Conservation (phyloP, 1,284 basidiomycete genomes). For the Heterobasidion parviporum region DNA sequence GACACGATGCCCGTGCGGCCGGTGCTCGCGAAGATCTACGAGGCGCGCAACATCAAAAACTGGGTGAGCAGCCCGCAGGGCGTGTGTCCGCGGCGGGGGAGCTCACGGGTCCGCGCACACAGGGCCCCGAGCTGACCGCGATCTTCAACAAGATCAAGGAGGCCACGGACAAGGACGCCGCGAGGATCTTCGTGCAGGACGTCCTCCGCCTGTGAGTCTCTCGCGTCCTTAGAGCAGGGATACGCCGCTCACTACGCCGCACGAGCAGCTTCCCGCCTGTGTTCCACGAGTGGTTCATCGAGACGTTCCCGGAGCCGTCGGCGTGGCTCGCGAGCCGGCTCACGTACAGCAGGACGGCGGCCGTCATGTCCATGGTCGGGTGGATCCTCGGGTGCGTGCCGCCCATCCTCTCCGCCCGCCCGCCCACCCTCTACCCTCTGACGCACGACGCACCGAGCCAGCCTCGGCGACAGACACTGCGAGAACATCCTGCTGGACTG, state of each 20-base stretch:
- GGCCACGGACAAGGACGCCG: slow-evolving; percentile 41
- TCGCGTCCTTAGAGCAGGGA: background rate
- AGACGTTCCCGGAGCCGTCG: slow-evolving; percentile 94
- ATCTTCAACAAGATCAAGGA: slow-evolving; percentile 53
- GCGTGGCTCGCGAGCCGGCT: slow-evolving; percentile 89
- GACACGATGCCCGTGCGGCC: slow-evolving; percentile 85
- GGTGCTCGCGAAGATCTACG: slow-evolving; percentile 74
- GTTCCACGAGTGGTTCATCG: slow-evolving; percentile 97
- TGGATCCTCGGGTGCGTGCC: slow-evolving; percentile 88
- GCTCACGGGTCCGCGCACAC: background rate
- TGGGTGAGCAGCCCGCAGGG: slow-evolving; percentile 45
- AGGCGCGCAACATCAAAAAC: slow-evolving; percentile 44
- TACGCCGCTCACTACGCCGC: background rate
- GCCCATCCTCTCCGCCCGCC: background rate
- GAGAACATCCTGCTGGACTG: slow-evolving; percentile 96
- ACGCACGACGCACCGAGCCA: slow-evolving; percentile 21
- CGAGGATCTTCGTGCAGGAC: slow-evolving; percentile 50
- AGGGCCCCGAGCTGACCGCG: slow-evolving; percentile 29
- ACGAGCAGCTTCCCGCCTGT: slow-evolving; percentile 65
- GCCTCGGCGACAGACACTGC: slow-evolving; percentile 94
- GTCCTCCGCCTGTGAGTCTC: slow-evolving; percentile 51
- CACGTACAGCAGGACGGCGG: slow-evolving; percentile 83
- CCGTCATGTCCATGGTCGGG: slow-evolving; percentile 99
- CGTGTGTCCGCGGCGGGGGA: background rate
- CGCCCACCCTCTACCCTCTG: too few relatives aligned